Evolutionary conservation across 192 early-diverging fungal species (phyloP), one percentile per base, ranked within the genome.

Genomic region (Entomortierella parvispora): DNA sequence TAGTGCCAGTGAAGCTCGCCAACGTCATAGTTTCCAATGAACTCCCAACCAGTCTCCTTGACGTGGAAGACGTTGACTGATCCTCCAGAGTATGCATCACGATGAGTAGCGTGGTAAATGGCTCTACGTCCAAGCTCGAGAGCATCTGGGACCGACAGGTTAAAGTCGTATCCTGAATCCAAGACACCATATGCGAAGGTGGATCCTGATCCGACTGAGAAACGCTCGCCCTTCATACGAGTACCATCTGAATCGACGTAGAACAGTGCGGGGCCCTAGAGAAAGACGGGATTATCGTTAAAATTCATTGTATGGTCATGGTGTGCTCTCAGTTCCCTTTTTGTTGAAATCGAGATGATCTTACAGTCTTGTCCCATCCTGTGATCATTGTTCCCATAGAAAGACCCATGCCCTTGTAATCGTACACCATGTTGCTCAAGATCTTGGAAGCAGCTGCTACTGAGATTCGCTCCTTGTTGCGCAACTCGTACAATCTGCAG

Each of bases 351-450:
- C n/a, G n/a, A n/a, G n/a, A n/a, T n/a, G n/a, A n/a, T 80, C 77
- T 60, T 85, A 91, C 90, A 11, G 86, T 92, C 83, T 96, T 95
- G 66, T 99, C 97, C 97, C 97, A 99, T 57, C 98, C 98, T 51
- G 93, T 91, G 42, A 99, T 87, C 98, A 99, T 99, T 25, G 97
- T 98, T 32, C 98, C 98, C 98, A 99, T 99, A 23, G 96, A 97
- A 64, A 99, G 80, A 12, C 96, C 98, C 94, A 98, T 98, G 65
- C 98, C 96, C 79, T 97, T 99, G 89, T 98, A 99, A 51, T 91
- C 81, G 72, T 95, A 96, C 8, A 99, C 96, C 90, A 98, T 94
- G 85, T 99, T 99, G 58, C 90, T 88, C 57, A 99, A 79, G 47
- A 99, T 80, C 82, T 99, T 99, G 34, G 96, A 98, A 10, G 98